Evolutionary conservation across 192 early-diverging fungal species (phyloP).

Genomic region (Ambispora gerdemannii): DNA sequence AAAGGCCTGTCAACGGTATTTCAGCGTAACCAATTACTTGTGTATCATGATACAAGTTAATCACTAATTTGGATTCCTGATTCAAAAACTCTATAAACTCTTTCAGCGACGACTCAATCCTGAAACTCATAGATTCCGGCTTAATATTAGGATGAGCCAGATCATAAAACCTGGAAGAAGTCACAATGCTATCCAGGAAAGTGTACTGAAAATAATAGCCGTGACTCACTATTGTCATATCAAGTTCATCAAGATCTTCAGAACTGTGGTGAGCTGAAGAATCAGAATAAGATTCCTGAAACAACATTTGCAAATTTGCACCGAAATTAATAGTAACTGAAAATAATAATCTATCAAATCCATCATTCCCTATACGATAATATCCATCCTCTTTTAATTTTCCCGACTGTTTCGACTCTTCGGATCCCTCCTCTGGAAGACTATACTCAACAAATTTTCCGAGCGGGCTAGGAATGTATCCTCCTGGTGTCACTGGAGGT

Average conservation of each 20-base stretch:
- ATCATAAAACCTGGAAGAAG: slow-evolving; percentile 25
- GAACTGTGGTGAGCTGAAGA: too few relatives aligned
- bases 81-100: slow-evolving; percentile 22
- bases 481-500: background rate
- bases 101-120: slow-evolving; percentile 16
- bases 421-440: background rate
- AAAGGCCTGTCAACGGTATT: slow-evolving; percentile 39
- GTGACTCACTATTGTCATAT: slow-evolving; percentile 2
- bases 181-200: slow-evolving; percentile 17
- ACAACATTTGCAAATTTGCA: slow-evolving; percentile 25
- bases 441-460: slow-evolving; percentile 6
- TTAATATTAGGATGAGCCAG: slow-evolving; percentile 28
- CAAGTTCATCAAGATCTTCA: slow-evolving; percentile 20
- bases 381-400: background rate
- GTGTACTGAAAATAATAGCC: slow-evolving; percentile 28
- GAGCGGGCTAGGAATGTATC: background rate
- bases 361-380: slow-evolving; percentile 23
- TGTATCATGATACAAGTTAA: slow-evolving; percentile 41
- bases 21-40: slow-evolving; percentile 43
- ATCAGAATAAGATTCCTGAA: slow-evolving; percentile 22
- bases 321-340: slow-evolving; percentile 31
- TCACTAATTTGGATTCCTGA: slow-evolving; percentile 31
- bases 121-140: slow-evolving; percentile 25
- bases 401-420: background rate
- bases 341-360: slow-evolving; percentile 15